Conservation (phyloP, 2,329 filamentous ascomycete genomes). For the Cercospora sp. region DNA sequence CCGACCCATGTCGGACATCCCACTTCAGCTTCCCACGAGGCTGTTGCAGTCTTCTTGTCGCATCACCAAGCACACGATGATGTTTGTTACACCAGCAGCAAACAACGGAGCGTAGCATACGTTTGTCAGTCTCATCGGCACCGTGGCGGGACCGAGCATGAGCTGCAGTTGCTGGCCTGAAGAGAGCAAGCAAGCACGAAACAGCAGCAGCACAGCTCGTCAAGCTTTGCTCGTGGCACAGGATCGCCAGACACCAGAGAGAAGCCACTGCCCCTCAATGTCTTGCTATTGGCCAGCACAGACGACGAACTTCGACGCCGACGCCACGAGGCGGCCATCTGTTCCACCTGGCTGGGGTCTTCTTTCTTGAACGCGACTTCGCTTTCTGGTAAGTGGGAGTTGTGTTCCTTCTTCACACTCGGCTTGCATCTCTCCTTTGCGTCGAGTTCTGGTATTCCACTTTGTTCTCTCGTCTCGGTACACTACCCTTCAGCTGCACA, state of each 20-base stretch:
- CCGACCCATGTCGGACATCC: neutral
- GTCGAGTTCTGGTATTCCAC: neutral
- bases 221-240: slow-evolving; percentile 1
- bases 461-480: neutral
- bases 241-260: slow-evolving; percentile 8
- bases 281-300: slow-evolving; percentile 8
- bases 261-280: neutral
- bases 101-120: neutral
- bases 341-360: neutral
- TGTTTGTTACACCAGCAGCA: neutral
- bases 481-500: neutral
- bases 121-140: slow-evolving; percentile 2
- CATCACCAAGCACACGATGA: neutral
- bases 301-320: neutral
- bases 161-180: neutral
- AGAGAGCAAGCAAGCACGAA: neutral
- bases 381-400: neutral
- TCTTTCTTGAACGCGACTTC: neutral
- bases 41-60: neutral
- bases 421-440: slow-evolving; percentile 6
- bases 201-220: neutral
- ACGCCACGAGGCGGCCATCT: neutral
- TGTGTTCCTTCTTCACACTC: neutral
- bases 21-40: slow-evolving; percentile 4
- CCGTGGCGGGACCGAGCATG: slow-evolving; percentile 4